Percentiles rank a stretch among this genome's conserved stretches.
Evolutionary conservation across 2,329 filamentous ascomycete species (phyloP).

Genomic region (Xylariaceae sp.): DNA sequence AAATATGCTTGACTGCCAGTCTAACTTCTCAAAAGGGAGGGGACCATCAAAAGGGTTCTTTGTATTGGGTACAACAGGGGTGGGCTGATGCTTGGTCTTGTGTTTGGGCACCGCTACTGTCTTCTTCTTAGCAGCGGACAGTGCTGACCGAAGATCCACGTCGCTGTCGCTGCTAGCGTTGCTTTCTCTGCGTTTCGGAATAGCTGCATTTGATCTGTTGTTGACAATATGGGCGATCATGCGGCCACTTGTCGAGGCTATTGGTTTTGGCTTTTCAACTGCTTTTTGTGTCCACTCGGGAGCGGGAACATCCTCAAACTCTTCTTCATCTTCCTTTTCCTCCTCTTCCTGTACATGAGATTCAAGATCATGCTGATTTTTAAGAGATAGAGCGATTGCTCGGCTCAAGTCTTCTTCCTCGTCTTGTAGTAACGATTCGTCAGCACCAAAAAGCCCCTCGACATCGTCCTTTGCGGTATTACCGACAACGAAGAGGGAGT

Average conservation of each 20-base stretch:
- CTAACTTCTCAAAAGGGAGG: conserved; percentile 88
- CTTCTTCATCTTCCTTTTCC: conserved; percentile 49
- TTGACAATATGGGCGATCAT: conserved; percentile 79
- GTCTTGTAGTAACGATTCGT: conserved; percentile 48
- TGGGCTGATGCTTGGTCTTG: conserved; percentile 32
- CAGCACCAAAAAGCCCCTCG: conserved; percentile 34
- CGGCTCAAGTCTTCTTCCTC: conserved; percentile 71
- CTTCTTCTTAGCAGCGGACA: conserved; percentile 72
- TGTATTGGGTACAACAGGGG: conserved; percentile 55
- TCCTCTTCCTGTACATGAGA: conserved; percentile 39
- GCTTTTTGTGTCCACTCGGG: conserved; percentile 65
- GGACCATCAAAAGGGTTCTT: conserved; percentile 77
- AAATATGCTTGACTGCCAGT: conserved; percentile 69
- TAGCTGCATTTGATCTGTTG: conserved; percentile 69
- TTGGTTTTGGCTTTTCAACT: conserved; percentile 57
- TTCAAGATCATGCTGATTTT: conserved; percentile 60
- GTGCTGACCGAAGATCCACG: conserved; percentile 77
- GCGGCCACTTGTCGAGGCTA: conserved; percentile 58
- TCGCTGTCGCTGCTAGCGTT: conserved; percentile 75
- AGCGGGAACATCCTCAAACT: conserved; percentile 58
- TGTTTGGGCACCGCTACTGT: conserved; percentile 46
- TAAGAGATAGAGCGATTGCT: conserved; percentile 86
- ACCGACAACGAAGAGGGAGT: conserved; percentile 63
- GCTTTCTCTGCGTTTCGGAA: conserved; percentile 55
- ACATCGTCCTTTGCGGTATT: conserved; percentile 29